Evolutionary conservation across 192 early-diverging fungal species (phyloP).

Genomic region (Chytriomyces sp.): DNA sequence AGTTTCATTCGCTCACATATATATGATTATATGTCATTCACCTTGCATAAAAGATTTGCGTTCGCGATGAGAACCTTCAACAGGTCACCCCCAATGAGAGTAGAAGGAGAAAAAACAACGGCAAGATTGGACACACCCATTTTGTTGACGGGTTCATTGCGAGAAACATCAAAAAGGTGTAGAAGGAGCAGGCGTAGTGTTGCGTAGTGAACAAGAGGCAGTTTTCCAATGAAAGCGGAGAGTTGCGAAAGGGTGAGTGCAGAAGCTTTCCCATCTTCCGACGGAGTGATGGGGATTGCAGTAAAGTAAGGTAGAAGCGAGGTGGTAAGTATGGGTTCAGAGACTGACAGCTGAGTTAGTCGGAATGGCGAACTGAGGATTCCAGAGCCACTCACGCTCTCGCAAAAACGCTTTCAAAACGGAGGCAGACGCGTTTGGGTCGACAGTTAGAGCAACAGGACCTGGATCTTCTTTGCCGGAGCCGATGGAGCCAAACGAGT

Average conservation of each 20-base stretch:
- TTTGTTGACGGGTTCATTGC: slow-evolving; percentile 11
- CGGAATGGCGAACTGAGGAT: neutral
- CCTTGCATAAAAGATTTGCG: neutral
- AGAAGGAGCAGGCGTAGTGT: slow-evolving; percentile 4
- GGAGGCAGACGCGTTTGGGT: neutral
- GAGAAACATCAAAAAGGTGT: slow-evolving; percentile 1
- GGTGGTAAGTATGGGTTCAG: no score
- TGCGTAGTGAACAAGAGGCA: neutral
- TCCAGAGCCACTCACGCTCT: neutral
- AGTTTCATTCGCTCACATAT: neutral
- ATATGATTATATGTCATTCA: neutral
- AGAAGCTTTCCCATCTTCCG: no score
- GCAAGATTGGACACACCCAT: slow-evolving; percentile 13
- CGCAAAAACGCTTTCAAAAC: neutral
- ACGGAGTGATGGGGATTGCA: neutral
- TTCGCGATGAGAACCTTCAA: neutral
- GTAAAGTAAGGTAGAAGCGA: neutral
- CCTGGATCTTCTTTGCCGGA: neutral
- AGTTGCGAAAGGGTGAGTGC: no score
- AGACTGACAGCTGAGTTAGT: neutral
- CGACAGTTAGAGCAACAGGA: neutral
- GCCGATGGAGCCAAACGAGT: neutral
- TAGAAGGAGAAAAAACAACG: slow-evolving; percentile 13
- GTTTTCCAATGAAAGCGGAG: neutral
- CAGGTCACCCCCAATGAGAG: neutral